These are phyloP conservation scores for Acanthamoeba polyphaga DNA, from an alignment of 208 protist species.

Conservation along the genomic window DNA sequence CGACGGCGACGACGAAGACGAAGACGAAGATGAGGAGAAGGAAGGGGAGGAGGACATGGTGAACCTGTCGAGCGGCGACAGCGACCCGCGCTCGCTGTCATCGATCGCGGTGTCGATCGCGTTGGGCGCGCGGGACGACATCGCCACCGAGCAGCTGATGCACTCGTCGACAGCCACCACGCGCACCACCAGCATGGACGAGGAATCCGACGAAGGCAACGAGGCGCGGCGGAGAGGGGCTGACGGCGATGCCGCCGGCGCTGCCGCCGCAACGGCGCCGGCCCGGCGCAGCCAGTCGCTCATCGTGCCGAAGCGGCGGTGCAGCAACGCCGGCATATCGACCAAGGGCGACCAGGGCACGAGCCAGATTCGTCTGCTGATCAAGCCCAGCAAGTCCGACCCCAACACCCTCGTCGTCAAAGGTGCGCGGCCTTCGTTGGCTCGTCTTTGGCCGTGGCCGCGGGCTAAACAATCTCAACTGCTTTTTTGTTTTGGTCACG, in stretches of 20 bases:
- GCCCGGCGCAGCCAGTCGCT: not conserved
- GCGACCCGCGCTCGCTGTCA: not conserved
- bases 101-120: conserved; percentile 30
- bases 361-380: conserved; percentile 19
- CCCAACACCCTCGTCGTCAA: not conserved
- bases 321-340: not conserved
- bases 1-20: not conserved
- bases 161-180: not conserved
- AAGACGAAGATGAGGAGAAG: not conserved
- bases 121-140: conserved; percentile 8
- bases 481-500: too few relatives aligned
- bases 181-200: not conserved
- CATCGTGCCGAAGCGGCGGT: not conserved
- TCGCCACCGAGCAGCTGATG: not conserved
- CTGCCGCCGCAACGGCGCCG: not conserved
- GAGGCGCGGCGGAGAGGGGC: not conserved
- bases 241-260: not conserved
- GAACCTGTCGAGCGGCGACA: not conserved
- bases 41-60: not conserved
- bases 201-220: too few relatives aligned
- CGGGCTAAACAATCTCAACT: not conserved
- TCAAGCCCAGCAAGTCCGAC: conserved; percentile 8
- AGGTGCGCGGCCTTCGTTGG: not conserved
- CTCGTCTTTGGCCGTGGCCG: not conserved
- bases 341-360: not conserved